These are phyloP conservation scores for Aspergillus taichungensis DNA, from an alignment of 495 filamentous ascomycete species.

Conservation along the genomic window DNA sequence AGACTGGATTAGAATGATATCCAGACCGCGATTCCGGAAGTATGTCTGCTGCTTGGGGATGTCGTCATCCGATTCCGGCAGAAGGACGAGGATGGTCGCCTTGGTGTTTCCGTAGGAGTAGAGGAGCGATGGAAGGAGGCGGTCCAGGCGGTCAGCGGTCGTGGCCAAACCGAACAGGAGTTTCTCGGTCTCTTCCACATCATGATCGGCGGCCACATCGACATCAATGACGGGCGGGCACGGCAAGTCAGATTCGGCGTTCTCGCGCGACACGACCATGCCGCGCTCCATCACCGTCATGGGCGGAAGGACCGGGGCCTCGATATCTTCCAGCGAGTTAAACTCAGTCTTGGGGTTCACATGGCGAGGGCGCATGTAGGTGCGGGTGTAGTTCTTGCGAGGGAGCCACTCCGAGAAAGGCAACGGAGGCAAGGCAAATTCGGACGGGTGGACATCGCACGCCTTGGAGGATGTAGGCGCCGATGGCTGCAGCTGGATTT, in stretches of 20 bases:
- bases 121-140: conserved; percentile 37
- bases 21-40: conserved; percentile 42
- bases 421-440: conserved; percentile 23
- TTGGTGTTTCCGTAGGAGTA: conserved; percentile 44
- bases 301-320: conserved; percentile 34
- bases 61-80: conserved; percentile 38
- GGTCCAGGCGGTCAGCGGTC: conserved; percentile 42
- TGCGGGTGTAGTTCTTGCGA: conserved; percentile 42
- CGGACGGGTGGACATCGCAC: conserved; percentile 31
- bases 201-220: conserved; percentile 32
- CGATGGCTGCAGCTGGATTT: conserved; percentile 17
- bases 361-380: conserved; percentile 37
- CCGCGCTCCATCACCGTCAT: conserved; percentile 41
- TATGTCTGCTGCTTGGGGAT: conserved; percentile 37
- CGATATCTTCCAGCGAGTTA: conserved; percentile 33
- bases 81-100: conserved; percentile 40
- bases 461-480: conserved; percentile 5
- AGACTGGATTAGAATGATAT: conserved; percentile 46
- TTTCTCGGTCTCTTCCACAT: conserved; percentile 43
- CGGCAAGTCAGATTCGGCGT: conserved; percentile 26
- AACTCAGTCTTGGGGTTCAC: conserved; percentile 33
- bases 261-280: conserved; percentile 33
- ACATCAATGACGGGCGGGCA: conserved; percentile 41
- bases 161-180: conserved; percentile 43
- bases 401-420: conserved; percentile 38